Conservation (phyloP, 805 yeast genomes). For the Yarrowia divulgata region DNA sequence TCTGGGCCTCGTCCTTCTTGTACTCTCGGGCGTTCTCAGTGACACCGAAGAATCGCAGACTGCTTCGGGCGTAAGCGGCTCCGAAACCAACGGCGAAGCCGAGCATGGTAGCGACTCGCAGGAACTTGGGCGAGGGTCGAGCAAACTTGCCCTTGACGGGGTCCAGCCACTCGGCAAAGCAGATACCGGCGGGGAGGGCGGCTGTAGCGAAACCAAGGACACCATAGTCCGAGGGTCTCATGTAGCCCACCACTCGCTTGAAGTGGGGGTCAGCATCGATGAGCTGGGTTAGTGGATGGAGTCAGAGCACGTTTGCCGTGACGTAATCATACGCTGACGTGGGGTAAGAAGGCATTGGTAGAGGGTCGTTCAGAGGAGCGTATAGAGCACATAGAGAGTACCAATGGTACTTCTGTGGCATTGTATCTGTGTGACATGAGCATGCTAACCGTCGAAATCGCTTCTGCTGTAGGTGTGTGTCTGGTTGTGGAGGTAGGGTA, state of each 20-base stretch:
- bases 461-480: not conserved
- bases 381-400: too few species aligned
- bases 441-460: too few species aligned
- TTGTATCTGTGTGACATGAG: too few species aligned
- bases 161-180: slow-evolving; percentile 57
- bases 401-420: not conserved
- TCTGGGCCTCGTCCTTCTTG: slow-evolving; percentile 72
- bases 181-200: slow-evolving; percentile 58
- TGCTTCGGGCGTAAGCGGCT: slow-evolving; percentile 69
- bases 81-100: slow-evolving; percentile 79
- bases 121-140: slow-evolving; percentile 62
- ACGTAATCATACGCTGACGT: not conserved
- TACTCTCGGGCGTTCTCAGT: slow-evolving; percentile 77
- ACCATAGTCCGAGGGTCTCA: slow-evolving; percentile 71
- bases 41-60: slow-evolving; percentile 79
- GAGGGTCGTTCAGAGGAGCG: too few species aligned
- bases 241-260: slow-evolving; percentile 71
- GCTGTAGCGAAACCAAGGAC: slow-evolving; percentile 58
- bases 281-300: slow-evolving; percentile 48
- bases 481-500: not conserved
- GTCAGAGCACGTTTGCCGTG: not conserved
- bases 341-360: not conserved
- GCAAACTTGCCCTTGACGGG: slow-evolving; percentile 57
- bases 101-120: slow-evolving; percentile 66
- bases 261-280: slow-evolving; percentile 85